Conservation (phyloP, 129 eudicot species). For the Escallonia rubra region DNA sequence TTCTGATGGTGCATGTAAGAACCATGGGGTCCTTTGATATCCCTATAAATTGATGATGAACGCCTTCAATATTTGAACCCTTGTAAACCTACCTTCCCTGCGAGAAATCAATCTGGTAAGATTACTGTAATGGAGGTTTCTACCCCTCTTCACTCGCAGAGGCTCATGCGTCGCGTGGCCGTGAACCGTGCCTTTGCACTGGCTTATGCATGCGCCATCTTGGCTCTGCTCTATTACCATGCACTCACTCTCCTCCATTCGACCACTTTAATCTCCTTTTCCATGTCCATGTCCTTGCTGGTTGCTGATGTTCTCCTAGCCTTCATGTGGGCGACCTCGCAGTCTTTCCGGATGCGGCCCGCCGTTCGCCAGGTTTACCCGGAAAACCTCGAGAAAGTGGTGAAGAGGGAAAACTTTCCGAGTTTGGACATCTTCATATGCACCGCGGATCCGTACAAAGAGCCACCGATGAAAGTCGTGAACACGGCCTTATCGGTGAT, state of each 20-base stretch:
- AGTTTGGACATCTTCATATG: constrained; percentile 60
- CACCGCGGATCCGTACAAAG: constrained; percentile 70
- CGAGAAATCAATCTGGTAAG: too few species aligned
- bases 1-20: too few species aligned
- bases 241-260: constrained; percentile 17
- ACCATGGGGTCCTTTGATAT: too few species aligned
- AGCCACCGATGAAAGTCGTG: constrained; percentile 59
- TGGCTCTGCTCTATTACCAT: constrained; percentile 36
- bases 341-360: constrained; percentile 48
- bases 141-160: constrained; percentile 29
- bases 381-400: constrained; percentile 30
- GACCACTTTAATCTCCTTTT: constrained; percentile 12
- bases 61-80: too few species aligned
- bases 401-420: constrained; percentile 25
- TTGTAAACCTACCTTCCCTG: too few species aligned
- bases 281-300: constrained; percentile 20
- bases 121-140: too few species aligned
- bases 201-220: constrained; percentile 26
- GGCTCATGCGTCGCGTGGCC: constrained; percentile 23
- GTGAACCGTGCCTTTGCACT: constrained; percentile 48
- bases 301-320: constrained; percentile 37
- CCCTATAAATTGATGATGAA: too few species aligned
- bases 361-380: constrained; percentile 26
- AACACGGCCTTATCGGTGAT: constrained; percentile 60
- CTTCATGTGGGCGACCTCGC: constrained; percentile 47